A percentile compares a stretch with the other conserved stretches of the same genome.
Conservation (phyloP, 768 basidiomycete species). For the Pisolithus orientalis region DNA sequence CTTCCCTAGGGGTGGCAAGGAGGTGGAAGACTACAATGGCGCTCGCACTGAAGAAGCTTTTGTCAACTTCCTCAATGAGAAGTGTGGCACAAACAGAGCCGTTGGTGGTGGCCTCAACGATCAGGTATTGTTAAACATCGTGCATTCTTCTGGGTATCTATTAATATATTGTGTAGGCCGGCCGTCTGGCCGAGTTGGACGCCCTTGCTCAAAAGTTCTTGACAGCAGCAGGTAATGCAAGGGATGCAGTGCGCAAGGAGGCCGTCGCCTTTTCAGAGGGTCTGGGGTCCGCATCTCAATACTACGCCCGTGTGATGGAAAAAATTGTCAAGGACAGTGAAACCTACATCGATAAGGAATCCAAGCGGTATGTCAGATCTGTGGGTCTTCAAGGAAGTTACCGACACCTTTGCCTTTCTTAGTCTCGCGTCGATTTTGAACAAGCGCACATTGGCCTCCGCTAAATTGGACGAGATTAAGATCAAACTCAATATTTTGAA, state of each 20-base stretch:
- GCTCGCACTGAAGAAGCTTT: conserved; percentile 72
- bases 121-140: conserved; percentile 34
- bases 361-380: conserved; percentile 53
- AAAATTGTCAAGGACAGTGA: conserved; percentile 68
- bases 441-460: conserved; percentile 68
- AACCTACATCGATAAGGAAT: conserved; percentile 81
- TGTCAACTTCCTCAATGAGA: conserved; percentile 73
- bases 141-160: not conserved
- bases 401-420: conserved; percentile 4
- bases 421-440: conserved; percentile 72
- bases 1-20: conserved; percentile 71
- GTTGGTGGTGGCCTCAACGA: conserved; percentile 78
- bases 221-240: conserved; percentile 46
- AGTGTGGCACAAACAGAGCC: conserved; percentile 80
- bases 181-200: conserved; percentile 75
- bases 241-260: conserved; percentile 59
- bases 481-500: conserved; percentile 83
- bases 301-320: conserved; percentile 90
- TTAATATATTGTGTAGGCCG: conserved; percentile 49
- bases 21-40: conserved; percentile 61
- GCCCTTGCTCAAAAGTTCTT: conserved; percentile 71
- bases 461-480: conserved; percentile 90
- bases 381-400: not conserved
- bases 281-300: conserved; percentile 50
- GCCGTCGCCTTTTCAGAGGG: conserved; percentile 47